Base-by-base conservation (phyloP, 495 filamentous ascomycete genomes). In the Sporormia fimetaria region DNA sequence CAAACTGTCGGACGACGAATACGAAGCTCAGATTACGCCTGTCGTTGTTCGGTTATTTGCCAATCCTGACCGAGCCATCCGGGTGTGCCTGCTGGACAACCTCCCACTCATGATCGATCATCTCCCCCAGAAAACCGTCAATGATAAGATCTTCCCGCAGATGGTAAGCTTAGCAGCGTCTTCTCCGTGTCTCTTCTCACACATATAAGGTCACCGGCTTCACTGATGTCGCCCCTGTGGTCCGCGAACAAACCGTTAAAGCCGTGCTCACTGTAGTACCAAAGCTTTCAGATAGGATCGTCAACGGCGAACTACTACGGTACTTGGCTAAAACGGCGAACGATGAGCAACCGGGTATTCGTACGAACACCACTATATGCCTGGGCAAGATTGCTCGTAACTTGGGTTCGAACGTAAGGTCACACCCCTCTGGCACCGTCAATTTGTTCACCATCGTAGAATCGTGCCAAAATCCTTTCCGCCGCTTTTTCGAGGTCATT, bases 351-450 rank as follows among this genome's bases (percentile, higher is more conserved):
- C 88, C 92, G 12, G 90, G 90, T 5, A 98, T 98, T 37, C 74
- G 90, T 44, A 98, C 90, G 5, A 98, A 98, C 57, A 98, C 90
- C 0, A 96, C 92, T 0, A 96, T 98, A 21, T 96, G 90, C 56
- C 63, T 98, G 7, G 90, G 90, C 10, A 94, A 90, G 51, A 94
- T 98, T 46, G 87, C 90, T 2, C 87, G 83, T 51, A 81, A 93
- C 51, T 65, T 98, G 11, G 82, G 86, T 2, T 63, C 73, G 15
- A 75, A 75, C 55, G 76, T 80, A 61, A 45, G 40, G 11, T 15
- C 20, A 6, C n/a, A 9, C 25, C 15, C 12, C 2, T 11, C 37
- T 8, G 18, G 14, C 16, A 15, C 5, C 18, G 11, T 15, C 16
- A 9, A n/a, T n/a, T 15, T 31, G 6, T 18, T 44, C 18, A 50